Evolutionary conservation across 73 alveolate genomes (phyloP), one percentile per base, ranked within the genome.

Genomic region (Symbiodinium pilosum): DNA sequence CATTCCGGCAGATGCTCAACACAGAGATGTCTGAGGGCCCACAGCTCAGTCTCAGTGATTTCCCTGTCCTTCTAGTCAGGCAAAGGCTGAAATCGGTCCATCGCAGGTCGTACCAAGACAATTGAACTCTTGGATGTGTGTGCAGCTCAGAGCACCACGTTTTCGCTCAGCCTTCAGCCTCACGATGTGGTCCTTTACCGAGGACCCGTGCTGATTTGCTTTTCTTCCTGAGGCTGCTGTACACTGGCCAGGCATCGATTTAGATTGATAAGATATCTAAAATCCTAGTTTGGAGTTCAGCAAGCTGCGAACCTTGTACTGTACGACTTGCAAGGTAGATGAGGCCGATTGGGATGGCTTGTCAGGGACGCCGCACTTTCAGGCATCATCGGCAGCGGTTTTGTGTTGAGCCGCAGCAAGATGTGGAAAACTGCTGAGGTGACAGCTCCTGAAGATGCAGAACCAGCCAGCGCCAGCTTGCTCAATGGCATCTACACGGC

Each of bases 301-400:
- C 69, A 9, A 52, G 9, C 69, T 52, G 4, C 38, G 77, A 14
- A 8, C 38, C 77, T 59, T 26, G 77, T 34, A 2, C 12, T 39
- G 56, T 16, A 12, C 16, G 77, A 30, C 93, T 41, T 28, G 14
- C 47, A 12, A 52, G 95, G 97, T 91, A 81, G 97, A 91, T 43
- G 97, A 91, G 44, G 97, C 97, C n/a, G 97, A 91, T 28, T 91
- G 97, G 97, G 97, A 91, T 43, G 97, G 97, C 52, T 88, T 91
- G 47, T 42, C 44, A n/a, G 97, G 97, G 52, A 91, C 87, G 38
- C 97, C 97, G n/a, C 51, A 91, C 88, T 91, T 91, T 52, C 97
- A 91, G 20, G 97, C 44, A 36, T 51, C 43, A 12, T 47, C 73
- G 30, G 69, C 34, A n/a, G n/a, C n/a, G n/a, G n/a, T n/a, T n/a